These are phyloP conservation scores for Penicillium maclennaniae DNA, from an alignment of 495 filamentous ascomycete genomes.

Conservation along the genomic window DNA sequence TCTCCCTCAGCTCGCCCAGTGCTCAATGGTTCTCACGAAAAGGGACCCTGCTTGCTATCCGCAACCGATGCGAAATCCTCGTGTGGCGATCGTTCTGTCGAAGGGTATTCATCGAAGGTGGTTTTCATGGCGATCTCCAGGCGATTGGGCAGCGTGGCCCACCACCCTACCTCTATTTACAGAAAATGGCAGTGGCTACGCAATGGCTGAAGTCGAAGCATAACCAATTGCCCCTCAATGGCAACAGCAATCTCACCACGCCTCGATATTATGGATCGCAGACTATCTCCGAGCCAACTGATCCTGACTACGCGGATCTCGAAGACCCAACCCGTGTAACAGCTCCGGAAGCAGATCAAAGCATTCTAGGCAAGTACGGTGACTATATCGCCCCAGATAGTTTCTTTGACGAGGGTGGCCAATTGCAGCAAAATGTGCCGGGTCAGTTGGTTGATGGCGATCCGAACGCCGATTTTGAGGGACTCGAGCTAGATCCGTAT, in stretches of 20 bases:
- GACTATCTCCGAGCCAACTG: constrained; percentile 25
- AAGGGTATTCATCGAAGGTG: constrained; percentile 65
- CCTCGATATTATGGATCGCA: constrained; percentile 29
- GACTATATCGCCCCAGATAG: constrained; percentile 38
- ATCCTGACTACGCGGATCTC: constrained; percentile 33
- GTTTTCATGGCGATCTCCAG: constrained; percentile 46
- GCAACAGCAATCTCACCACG: constrained; percentile 7
- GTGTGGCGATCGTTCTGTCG: constrained; percentile 83
- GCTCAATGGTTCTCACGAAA: constrained; percentile 71
- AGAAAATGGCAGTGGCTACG: constrained; percentile 36
- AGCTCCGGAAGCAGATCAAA: constrained; percentile 9
- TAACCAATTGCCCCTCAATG: constrained; percentile 2
- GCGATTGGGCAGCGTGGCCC: constrained; percentile 38
- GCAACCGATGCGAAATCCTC: constrained; percentile 70
- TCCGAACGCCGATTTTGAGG: constrained; percentile 43
- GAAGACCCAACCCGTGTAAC: constrained; percentile 4
- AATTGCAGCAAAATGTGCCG: constrained; percentile 25
- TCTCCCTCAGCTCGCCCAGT: constrained; percentile 47
- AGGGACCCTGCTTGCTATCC: constrained; percentile 67
- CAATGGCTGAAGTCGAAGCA: constrained; percentile 40
- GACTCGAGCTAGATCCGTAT: constrained; percentile 43
- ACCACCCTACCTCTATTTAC: constrained; percentile 42
- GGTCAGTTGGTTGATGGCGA: constrained; percentile 34
- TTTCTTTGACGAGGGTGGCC: constrained; percentile 35
- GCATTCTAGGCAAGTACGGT: constrained; percentile 27